A percentile compares a stretch with the other conserved stretches of the same genome.
phyloP scores from a whole-genome alignment of 139 green algal species.

The Tetraselmis striata region DNA sequence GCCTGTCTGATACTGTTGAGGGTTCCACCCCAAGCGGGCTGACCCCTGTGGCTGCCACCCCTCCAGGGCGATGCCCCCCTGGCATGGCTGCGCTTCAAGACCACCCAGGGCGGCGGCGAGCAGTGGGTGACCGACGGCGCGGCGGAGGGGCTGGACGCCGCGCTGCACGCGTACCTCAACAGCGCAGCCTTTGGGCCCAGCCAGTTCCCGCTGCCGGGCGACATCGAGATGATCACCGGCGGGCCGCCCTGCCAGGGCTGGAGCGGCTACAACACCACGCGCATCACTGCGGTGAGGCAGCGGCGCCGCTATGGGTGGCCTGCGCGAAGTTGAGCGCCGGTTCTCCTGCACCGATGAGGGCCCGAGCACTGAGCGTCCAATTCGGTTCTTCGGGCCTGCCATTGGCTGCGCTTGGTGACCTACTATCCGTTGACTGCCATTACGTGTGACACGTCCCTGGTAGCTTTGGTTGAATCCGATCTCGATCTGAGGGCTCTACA shows the following conservation, averaged over 20 bases:
- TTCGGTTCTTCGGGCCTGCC: too few species aligned
- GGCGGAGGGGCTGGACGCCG: background rate
- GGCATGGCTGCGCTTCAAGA: background rate
- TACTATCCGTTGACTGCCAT: too few species aligned
- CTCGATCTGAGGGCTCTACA: too few species aligned
- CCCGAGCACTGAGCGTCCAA: too few species aligned
- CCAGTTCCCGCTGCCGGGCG: slow-evolving; percentile 4
- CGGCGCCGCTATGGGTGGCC: too few species aligned
- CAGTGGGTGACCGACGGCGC: background rate
- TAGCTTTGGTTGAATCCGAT: too few species aligned
- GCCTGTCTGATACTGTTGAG: too few species aligned
- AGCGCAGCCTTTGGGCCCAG: background rate
- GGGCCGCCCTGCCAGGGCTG: slow-evolving; percentile 14
- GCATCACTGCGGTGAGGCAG: background rate
- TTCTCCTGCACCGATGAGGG: too few species aligned
- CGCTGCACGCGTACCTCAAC: slow-evolving; percentile 6
- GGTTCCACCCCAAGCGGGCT: too few species aligned
- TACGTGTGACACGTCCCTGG: too few species aligned
- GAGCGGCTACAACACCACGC: slow-evolving; percentile 18
- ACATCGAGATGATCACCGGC: slow-evolving; percentile 8
- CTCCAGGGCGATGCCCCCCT: background rate
- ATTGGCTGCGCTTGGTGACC: too few species aligned
- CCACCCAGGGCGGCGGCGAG: background rate
- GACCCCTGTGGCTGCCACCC: background rate
- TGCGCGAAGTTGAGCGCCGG: too few species aligned